Evolutionary conservation across 2,329 filamentous ascomycete genomes (phyloP).

Genomic region (Cercospora sp.): DNA sequence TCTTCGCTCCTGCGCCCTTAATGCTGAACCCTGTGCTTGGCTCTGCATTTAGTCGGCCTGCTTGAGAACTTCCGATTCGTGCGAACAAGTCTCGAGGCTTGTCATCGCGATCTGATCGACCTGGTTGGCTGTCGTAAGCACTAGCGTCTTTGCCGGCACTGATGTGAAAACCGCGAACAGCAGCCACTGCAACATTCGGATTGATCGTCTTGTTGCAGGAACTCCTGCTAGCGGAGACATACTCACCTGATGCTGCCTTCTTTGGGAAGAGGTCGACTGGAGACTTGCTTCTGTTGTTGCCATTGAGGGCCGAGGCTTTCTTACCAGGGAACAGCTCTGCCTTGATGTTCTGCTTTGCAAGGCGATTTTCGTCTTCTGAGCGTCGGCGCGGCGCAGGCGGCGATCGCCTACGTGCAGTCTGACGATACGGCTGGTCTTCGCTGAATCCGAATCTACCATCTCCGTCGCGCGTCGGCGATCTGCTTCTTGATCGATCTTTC

Average conservation of each 20-base stretch:
- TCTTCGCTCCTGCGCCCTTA: conserved; percentile 33
- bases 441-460: conserved; percentile 52
- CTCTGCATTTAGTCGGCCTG: conserved; percentile 20
- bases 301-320: conserved; percentile 15
- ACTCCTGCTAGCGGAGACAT: conserved; percentile 24
- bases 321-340: conserved; percentile 46
- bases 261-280: conserved; percentile 31
- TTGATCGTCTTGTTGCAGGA: conserved; percentile 7
- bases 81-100: conserved; percentile 26
- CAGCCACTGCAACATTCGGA: not conserved
- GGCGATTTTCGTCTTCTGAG: conserved; percentile 28
- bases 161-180: not conserved
- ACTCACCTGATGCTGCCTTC: conserved; percentile 30
- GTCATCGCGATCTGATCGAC: conserved; percentile 15
- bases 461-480: conserved; percentile 55
- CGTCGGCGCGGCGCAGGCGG: conserved; percentile 39
- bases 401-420: conserved; percentile 47
- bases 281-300: conserved; percentile 13
- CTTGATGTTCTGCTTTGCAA: conserved; percentile 30
- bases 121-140: conserved; percentile 24
- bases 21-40: conserved; percentile 38
- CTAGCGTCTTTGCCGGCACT: not conserved
- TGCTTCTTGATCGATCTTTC: conserved; percentile 55
- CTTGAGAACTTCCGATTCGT: conserved; percentile 21
- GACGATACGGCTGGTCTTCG: conserved; percentile 51